Conservation (phyloP, 768 basidiomycete genomes). For the Macrolepiota dolichaula region DNA sequence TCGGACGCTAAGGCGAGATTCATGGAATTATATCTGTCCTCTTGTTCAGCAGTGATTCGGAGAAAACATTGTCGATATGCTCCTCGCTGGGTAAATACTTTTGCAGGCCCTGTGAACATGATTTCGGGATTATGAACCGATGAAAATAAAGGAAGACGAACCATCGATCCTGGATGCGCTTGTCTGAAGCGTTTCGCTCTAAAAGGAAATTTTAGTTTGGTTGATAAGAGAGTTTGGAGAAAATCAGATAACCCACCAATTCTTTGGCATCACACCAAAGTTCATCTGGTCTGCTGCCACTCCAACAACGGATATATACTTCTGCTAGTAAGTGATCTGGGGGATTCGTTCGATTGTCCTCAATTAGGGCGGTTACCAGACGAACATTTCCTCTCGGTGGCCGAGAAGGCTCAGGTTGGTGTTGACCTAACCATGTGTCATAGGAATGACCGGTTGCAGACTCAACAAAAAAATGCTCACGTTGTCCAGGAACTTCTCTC, state of each 20-base stretch:
- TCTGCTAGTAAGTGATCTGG: conserved; percentile 63
- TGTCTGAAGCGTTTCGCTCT: conserved; percentile 53
- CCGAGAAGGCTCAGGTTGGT: conserved; percentile 9
- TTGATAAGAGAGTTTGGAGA: not conserved
- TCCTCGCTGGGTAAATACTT: conserved; percentile 62
- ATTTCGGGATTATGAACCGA: not conserved
- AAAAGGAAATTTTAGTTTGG: conserved; percentile 5
- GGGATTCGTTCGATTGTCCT: conserved; percentile 52
- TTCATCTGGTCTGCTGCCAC: conserved; percentile 32
- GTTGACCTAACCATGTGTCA: conserved; percentile 2
- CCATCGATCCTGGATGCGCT: conserved; percentile 71
- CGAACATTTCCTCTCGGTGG: conserved; percentile 28
- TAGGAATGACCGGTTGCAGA: not conserved
- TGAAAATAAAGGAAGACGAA: conserved; percentile 20
- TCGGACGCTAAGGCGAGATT: conserved; percentile 54
- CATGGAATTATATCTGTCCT: conserved; percentile 47
- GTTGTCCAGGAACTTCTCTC: conserved; percentile 2
- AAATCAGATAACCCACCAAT: conserved; percentile 32
- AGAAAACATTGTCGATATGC: conserved; percentile 69
- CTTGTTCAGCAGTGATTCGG: conserved; percentile 52
- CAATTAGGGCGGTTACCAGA: conserved; percentile 66
- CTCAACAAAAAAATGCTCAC: not conserved
- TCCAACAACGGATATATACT: conserved; percentile 42
- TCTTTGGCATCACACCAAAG: conserved; percentile 74
- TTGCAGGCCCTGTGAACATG: conserved; percentile 54